Conservation (phyloP, 2,329 filamentous ascomycete species). For the Blastomyces parvus region DNA sequence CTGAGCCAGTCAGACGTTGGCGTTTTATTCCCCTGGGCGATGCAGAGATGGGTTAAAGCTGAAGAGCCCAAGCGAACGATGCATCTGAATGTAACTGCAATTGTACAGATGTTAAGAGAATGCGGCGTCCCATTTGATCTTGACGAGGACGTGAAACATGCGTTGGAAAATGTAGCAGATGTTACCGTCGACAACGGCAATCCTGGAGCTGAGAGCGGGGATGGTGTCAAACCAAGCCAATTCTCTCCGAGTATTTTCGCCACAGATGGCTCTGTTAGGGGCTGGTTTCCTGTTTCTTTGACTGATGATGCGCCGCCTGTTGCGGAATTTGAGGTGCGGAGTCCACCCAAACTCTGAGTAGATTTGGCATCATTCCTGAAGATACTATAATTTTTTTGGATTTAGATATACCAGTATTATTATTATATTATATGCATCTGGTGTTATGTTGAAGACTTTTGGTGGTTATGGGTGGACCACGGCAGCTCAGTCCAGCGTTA, state of each 20-base stretch:
- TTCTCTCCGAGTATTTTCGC: conserved; percentile 6
- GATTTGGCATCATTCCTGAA: not conserved
- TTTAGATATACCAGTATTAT: too few relatives aligned
- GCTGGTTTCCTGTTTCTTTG: conserved; percentile 2
- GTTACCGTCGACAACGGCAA: not conserved
- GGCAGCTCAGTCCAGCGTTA: too few relatives aligned
- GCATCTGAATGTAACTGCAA: conserved; percentile 24
- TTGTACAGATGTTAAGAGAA: conserved; percentile 19
- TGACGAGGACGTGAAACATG: not conserved
- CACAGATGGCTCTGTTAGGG: conserved; percentile 6
- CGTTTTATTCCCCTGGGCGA: conserved; percentile 63
- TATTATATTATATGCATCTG: too few relatives aligned
- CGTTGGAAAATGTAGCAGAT: conserved; percentile 1
- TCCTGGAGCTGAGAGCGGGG: not conserved
- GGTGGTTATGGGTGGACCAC: too few relatives aligned
- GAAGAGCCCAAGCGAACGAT: conserved; percentile 27
- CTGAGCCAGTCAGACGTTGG: conserved; percentile 78
- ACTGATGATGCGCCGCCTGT: not conserved
- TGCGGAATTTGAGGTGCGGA: conserved; percentile 2
- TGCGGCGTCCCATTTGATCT: conserved; percentile 11
- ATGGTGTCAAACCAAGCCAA: not conserved
- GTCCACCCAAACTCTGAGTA: conserved; percentile 1
- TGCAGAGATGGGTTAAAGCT: conserved; percentile 42
- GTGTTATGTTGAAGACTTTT: too few relatives aligned
- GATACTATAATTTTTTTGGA: too few relatives aligned